Evolutionary conservation across 306 rosid genomes (phyloP).

Genomic region (Glycine tomentella): DNA sequence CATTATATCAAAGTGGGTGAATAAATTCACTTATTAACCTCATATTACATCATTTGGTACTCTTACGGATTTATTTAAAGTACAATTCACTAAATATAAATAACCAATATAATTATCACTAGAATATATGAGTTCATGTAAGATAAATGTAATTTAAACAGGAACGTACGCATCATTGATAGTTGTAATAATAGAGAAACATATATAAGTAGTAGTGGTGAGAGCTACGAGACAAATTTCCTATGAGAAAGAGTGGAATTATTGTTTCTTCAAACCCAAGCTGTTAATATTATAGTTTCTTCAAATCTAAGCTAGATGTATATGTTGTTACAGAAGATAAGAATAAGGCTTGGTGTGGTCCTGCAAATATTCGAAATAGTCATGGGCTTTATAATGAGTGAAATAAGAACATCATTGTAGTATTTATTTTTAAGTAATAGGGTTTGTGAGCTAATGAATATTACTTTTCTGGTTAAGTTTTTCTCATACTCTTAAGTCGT

Average conservation of each 20-base stretch:
- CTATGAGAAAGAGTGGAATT: neutral
- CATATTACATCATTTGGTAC: too few species aligned
- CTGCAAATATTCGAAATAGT: neutral
- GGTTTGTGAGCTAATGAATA: too few species aligned
- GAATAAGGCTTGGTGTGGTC: slow-evolving; percentile 10
- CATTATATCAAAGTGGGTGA: too few species aligned
- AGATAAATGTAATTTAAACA: too few species aligned
- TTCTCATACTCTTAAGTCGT: too few species aligned
- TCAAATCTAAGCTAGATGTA: neutral
- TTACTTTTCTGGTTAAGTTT: too few species aligned
- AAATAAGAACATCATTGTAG: neutral
- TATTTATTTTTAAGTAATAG: too few species aligned
- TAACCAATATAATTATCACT: too few species aligned
- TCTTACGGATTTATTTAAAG: too few species aligned
- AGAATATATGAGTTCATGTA: too few species aligned
- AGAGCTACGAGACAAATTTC: neutral
- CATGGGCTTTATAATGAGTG: neutral
- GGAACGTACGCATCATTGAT: neutral
- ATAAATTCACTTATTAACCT: too few species aligned
- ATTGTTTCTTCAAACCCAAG: neutral
- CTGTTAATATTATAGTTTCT: neutral
- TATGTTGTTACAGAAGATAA: neutral
- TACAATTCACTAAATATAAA: too few species aligned
- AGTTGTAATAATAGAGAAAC: neutral
- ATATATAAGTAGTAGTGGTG: neutral